Evolutionary conservation across 179 eudicot genomes (phyloP).

Genomic region (Camellia oleifera): DNA sequence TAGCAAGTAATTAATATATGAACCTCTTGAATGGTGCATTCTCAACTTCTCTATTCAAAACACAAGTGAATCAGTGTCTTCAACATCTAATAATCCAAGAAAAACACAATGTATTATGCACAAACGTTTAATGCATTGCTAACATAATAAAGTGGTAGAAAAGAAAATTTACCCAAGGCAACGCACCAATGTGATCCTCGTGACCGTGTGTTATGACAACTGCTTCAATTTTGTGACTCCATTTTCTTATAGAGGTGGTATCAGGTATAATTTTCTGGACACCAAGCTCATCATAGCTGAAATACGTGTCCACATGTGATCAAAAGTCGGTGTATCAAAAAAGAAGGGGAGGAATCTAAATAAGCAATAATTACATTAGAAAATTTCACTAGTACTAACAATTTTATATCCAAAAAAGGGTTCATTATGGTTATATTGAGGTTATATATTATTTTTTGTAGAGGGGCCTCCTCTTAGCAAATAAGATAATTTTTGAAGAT

Average conservation of each 20-base stretch:
- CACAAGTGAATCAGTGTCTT: not conserved
- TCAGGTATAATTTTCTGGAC: constrained; percentile 97
- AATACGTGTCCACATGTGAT: constrained; percentile 11
- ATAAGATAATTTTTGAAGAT: too few species aligned
- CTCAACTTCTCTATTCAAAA: constrained; percentile 2
- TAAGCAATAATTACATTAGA: not conserved
- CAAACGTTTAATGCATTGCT: not conserved
- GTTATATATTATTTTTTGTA: too few species aligned
- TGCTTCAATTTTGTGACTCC: constrained; percentile 99
- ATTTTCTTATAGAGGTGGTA: constrained; percentile 81
- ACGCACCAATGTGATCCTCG: constrained; percentile 99
- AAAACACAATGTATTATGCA: not conserved
- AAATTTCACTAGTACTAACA: not conserved
- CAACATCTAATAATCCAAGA: not conserved
- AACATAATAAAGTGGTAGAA: constrained; percentile 23
- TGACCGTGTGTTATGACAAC: constrained; percentile 97
- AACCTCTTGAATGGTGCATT: not conserved
- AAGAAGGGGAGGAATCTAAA: not conserved
- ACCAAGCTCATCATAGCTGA: constrained; percentile 92
- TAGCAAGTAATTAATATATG: not conserved
- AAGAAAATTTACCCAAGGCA: constrained; percentile 97
- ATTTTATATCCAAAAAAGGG: not conserved
- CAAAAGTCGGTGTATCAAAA: not conserved
- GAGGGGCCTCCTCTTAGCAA: too few species aligned
- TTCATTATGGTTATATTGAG: too few species aligned